These are phyloP conservation scores for Cnidoscolus chayamansa DNA, from an alignment of 441 rosid species.

Conservation along the genomic window DNA sequence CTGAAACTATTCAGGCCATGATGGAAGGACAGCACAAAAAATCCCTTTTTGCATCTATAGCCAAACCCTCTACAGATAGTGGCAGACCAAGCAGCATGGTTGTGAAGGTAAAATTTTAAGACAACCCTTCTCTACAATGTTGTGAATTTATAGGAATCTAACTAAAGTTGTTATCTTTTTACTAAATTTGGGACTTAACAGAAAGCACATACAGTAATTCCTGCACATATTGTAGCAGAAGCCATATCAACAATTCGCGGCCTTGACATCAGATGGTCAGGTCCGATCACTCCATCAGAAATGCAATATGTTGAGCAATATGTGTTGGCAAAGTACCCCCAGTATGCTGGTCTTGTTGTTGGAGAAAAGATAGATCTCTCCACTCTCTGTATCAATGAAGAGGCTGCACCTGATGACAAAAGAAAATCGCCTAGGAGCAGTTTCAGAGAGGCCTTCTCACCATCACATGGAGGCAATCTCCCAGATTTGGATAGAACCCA, in stretches of 20 bases:
- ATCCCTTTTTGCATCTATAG: conserved; percentile 39
- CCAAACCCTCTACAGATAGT: conserved; percentile 38
- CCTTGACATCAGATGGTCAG: conserved; percentile 78
- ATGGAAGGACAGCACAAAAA: conserved; percentile 40
- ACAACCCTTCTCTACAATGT: neutral
- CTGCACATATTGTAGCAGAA: conserved; percentile 67
- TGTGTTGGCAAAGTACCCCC: conserved; percentile 71
- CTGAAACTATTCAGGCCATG: conserved; percentile 30
- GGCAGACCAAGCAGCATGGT: conserved; percentile 68
- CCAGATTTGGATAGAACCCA: conserved; percentile 55
- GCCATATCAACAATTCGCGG: conserved; percentile 72
- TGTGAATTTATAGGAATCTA: neutral
- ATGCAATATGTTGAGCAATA: conserved; percentile 71
- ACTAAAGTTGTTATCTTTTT: neutral
- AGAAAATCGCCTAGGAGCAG: conserved; percentile 40
- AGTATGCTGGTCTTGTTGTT: conserved; percentile 59
- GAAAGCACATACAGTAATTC: conserved; percentile 60
- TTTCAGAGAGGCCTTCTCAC: conserved; percentile 39
- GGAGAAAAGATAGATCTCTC: conserved; percentile 62
- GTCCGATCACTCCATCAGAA: conserved; percentile 68
- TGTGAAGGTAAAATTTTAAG: conserved; percentile 42
- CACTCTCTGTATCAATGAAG: conserved; percentile 58
- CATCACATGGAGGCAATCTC: conserved; percentile 44
- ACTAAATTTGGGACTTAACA: conserved; percentile 25
- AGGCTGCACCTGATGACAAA: conserved; percentile 41